phyloP scores from a whole-genome alignment of 257 asterid species.

The Galeopsis tetrahit region DNA sequence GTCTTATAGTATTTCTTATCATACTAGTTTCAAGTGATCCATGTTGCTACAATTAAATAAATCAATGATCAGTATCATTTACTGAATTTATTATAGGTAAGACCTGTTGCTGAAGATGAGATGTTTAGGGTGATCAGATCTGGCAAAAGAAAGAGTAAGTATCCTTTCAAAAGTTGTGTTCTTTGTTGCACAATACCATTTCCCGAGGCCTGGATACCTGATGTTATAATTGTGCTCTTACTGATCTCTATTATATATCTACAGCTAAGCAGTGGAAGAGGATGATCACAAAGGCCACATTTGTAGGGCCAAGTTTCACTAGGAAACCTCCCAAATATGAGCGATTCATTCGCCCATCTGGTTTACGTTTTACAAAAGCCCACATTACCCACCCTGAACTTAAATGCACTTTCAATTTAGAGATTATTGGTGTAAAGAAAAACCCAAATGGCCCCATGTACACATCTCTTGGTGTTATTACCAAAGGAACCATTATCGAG shows the following conservation, averaged over 20 bases:
- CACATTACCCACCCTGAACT: slow-evolving; percentile 98
- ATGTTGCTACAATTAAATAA: slow-evolving; percentile 18
- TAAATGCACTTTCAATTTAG: slow-evolving; percentile 87
- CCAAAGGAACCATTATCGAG: slow-evolving; percentile 93
- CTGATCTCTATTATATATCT: slow-evolving; percentile 12
- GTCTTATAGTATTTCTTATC: slow-evolving; percentile 6
- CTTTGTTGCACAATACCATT: neutral
- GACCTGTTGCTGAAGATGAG: slow-evolving; percentile 98
- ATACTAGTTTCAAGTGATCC: slow-evolving; percentile 9
- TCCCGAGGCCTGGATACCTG: neutral
- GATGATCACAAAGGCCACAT: slow-evolving; percentile 96
- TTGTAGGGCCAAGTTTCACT: slow-evolving; percentile 89
- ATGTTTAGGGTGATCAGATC: slow-evolving; percentile 95
- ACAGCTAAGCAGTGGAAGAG: slow-evolving; percentile 99
- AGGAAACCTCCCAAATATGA: slow-evolving; percentile 98
- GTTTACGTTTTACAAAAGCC: slow-evolving; percentile 91
- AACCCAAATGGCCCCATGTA: slow-evolving; percentile 97
- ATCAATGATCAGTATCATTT: slow-evolving; percentile 18
- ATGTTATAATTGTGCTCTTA: slow-evolving; percentile 9
- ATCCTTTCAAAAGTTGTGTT: slow-evolving; percentile 17
- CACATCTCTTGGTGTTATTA: slow-evolving; percentile 91
- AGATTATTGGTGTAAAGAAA: slow-evolving; percentile 94
- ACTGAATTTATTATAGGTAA: slow-evolving; percentile 59
- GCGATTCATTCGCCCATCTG: slow-evolving; percentile 90
- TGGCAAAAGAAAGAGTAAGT: slow-evolving; percentile 95